A percentile compares a stretch with the other conserved stretches of the same genome.
Conservation (phyloP, 164 flowering plant species). For the Umbellularia californica region DNA sequence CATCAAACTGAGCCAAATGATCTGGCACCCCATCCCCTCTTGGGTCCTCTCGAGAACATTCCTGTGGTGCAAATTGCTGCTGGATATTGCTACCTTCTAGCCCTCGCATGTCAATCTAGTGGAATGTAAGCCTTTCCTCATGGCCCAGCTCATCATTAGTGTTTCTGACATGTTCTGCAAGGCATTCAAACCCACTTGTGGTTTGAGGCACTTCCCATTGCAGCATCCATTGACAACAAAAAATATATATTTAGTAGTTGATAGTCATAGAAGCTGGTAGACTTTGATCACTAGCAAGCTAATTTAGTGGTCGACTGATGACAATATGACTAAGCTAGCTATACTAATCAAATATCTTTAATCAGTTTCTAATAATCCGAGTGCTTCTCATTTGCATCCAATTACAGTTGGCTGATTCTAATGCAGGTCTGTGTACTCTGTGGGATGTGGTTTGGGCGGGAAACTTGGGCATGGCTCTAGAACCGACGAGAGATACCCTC, state of each 20-base stretch:
- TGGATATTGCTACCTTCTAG: constrained; percentile 97
- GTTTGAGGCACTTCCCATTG: too few species aligned
- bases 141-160: background rate
- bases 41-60: constrained; percentile 76
- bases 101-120: constrained; percentile 77
- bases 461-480: constrained; percentile 91
- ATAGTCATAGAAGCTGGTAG: background rate
- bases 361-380: background rate
- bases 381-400: background rate
- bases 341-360: background rate
- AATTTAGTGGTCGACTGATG: background rate
- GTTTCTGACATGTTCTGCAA: background rate
- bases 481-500: constrained; percentile 83
- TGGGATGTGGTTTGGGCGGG: constrained; percentile 97
- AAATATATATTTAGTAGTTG: too few species aligned
- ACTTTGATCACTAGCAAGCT: background rate
- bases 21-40: constrained; percentile 66
- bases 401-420: background rate
- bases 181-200: too few species aligned
- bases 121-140: constrained; percentile 63
- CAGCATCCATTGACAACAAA: too few species aligned
- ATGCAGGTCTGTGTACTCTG: constrained; percentile 94
- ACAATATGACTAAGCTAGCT: background rate
- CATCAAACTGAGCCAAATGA: constrained; percentile 85
- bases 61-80: constrained; percentile 98